Conservation (phyloP, 805 yeast species). For the Myxozyma nipponensis region DNA sequence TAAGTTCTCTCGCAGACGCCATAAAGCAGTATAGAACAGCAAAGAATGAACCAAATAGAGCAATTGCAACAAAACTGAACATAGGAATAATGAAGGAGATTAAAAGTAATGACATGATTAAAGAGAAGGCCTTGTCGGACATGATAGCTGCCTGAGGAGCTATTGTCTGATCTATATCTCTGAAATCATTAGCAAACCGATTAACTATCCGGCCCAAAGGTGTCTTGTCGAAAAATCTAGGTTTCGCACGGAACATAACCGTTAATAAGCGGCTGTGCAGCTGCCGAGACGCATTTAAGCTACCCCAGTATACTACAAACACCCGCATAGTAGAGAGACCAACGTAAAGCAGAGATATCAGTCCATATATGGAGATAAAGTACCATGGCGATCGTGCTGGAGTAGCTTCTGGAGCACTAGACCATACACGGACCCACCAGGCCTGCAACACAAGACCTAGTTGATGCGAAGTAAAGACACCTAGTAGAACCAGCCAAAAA, state of each 20-base stretch:
- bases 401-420: neutral
- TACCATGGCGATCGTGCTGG: neutral
- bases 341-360: constrained; percentile 60
- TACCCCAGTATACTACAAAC: constrained; percentile 58
- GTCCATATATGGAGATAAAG: constrained; percentile 46
- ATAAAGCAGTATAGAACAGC: constrained; percentile 69
- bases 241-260: constrained; percentile 70
- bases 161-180: constrained; percentile 88
- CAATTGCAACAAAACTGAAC: constrained; percentile 66
- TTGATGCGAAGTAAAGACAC: neutral
- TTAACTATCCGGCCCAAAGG: constrained; percentile 96
- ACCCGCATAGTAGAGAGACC: constrained; percentile 15
- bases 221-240: constrained; percentile 90
- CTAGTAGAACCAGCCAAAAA: constrained; percentile 3
- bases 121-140: constrained; percentile 60
- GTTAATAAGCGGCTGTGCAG: constrained; percentile 64
- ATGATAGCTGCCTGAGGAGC: constrained; percentile 74
- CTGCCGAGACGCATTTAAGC: constrained; percentile 71
- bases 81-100: constrained; percentile 81
- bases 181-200: constrained; percentile 92
- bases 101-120: constrained; percentile 62
- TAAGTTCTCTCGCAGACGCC: constrained; percentile 69
- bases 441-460: neutral
- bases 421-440: constrained; percentile 8
- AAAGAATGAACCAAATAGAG: constrained; percentile 60